Evolutionary conservation across 441 rosid genomes (phyloP).

Genomic region (Omphalea diandra): DNA sequence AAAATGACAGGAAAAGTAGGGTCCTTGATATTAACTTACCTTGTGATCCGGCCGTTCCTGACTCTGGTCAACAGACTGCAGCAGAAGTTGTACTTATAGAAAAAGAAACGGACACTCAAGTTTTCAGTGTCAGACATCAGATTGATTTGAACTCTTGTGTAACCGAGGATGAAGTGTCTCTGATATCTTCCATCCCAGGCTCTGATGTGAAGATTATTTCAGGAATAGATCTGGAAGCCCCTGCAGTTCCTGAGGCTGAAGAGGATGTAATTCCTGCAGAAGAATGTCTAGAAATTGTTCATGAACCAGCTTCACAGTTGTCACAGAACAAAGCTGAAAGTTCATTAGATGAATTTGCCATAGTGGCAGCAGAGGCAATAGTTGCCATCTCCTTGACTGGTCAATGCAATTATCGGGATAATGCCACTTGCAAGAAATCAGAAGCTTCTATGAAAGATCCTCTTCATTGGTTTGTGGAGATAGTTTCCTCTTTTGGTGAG

Average conservation of each 20-base stretch:
- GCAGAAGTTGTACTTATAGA: slow-evolving; percentile 33
- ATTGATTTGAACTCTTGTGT: slow-evolving; percentile 77
- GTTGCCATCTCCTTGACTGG: slow-evolving; percentile 57
- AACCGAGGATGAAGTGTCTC: slow-evolving; percentile 64
- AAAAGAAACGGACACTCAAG: slow-evolving; percentile 37
- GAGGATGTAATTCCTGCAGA: slow-evolving; percentile 38
- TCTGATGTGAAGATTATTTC: slow-evolving; percentile 34
- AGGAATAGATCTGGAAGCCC: slow-evolving; percentile 81
- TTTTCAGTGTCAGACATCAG: slow-evolving; percentile 38
- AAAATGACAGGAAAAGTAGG: slow-evolving; percentile 39
- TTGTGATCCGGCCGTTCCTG: slow-evolving; percentile 51
- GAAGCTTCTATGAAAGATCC: slow-evolving; percentile 49
- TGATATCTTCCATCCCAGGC: slow-evolving; percentile 32
- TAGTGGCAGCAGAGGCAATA: slow-evolving; percentile 75
- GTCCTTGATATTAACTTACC: slow-evolving; percentile 82
- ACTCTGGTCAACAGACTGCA: slow-evolving; percentile 31
- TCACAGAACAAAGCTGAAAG: slow-evolving; percentile 32
- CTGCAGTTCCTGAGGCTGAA: slow-evolving; percentile 51
- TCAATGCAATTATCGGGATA: slow-evolving; percentile 26
- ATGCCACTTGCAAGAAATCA: slow-evolving; percentile 33
- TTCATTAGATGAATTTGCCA: slow-evolving; percentile 40
- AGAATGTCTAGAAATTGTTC: slow-evolving; percentile 32
- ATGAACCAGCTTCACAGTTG: slow-evolving; percentile 30
- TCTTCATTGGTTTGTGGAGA: slow-evolving; percentile 85
- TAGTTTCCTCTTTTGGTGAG: slow-evolving; percentile 47